Percentiles rank a stretch among this genome's conserved stretches.
Conservation (phyloP, 23 red algal genomes). For the Gracilaria gracilis region DNA sequence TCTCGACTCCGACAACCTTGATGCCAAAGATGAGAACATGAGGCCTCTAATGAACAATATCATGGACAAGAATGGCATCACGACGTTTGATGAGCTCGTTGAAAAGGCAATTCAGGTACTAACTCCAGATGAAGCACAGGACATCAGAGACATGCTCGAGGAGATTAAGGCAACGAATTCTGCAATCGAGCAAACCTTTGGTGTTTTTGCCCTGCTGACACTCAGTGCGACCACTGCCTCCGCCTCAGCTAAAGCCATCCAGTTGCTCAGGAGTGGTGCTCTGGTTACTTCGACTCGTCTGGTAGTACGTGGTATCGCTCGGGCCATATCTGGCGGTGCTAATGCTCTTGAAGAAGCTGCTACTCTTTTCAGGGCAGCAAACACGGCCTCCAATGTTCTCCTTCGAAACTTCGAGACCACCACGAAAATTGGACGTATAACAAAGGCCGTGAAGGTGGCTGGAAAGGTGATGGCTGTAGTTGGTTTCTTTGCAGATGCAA, state of each 20-base stretch:
- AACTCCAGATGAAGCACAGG: background rate
- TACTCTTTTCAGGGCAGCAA: background rate
- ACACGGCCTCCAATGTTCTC: background rate
- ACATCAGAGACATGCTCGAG: conserved; percentile 17
- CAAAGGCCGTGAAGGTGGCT: background rate
- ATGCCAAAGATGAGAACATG: conserved; percentile 10
- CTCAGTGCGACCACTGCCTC: background rate
- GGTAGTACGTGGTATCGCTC: background rate
- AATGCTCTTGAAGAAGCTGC: conserved; percentile 12
- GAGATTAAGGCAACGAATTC: background rate
- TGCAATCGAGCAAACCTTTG: conserved; percentile 3
- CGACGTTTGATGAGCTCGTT: conserved; percentile 4
- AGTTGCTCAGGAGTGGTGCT: conserved; percentile 13
- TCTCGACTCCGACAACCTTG: conserved; percentile 11
- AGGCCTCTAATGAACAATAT: conserved; percentile 3
- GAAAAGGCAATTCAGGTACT: background rate
- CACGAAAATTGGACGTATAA: background rate
- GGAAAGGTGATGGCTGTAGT: background rate
- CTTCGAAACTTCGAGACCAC: background rate
- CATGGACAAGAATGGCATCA: background rate
- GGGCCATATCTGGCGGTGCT: background rate
- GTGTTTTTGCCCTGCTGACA: background rate
- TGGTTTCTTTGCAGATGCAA: conserved; percentile 14
- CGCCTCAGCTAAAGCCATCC: background rate
- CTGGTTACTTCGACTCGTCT: background rate